These are phyloP conservation scores for Annulohypoxylon stygium DNA, from an alignment of 495 filamentous ascomycete genomes.

Conservation along the genomic window DNA sequence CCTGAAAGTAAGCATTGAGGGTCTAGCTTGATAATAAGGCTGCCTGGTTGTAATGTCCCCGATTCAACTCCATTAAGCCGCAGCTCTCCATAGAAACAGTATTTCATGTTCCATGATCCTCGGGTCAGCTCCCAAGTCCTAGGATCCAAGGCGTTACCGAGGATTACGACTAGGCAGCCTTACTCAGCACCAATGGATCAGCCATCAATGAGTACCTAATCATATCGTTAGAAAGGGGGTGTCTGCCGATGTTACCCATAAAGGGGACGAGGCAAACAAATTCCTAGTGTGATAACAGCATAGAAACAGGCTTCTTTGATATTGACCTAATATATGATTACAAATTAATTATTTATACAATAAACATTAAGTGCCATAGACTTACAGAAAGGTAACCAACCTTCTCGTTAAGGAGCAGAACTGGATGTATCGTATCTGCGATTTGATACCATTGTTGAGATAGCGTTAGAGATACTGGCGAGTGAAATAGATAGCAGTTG, in stretches of 20 bases:
- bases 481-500: not conserved
- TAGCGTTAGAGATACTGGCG: not conserved
- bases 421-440: no score
- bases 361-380: not conserved
- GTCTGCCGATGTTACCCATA: not conserved
- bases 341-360: conserved; percentile 6
- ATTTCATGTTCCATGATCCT: not conserved
- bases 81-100: not conserved
- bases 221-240: not conserved
- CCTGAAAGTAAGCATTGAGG: not conserved
- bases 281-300: not conserved
- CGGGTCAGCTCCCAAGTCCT: not conserved
- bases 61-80: not conserved
- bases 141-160: not conserved
- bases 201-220: no score
- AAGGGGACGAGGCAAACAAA: not conserved
- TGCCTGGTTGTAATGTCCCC: not conserved
- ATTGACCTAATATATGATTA: not conserved
- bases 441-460: not conserved
- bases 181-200: not conserved
- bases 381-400: conserved; percentile 20
- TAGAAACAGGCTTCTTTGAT: not conserved
- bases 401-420: conserved; percentile 17
- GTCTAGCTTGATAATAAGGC: not conserved
- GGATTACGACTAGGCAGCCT: not conserved